Evolutionary conservation across 2,329 filamentous ascomycete species (phyloP), one percentile per base, ranked within the genome.

Genomic region (Xylariaceae sp.): DNA sequence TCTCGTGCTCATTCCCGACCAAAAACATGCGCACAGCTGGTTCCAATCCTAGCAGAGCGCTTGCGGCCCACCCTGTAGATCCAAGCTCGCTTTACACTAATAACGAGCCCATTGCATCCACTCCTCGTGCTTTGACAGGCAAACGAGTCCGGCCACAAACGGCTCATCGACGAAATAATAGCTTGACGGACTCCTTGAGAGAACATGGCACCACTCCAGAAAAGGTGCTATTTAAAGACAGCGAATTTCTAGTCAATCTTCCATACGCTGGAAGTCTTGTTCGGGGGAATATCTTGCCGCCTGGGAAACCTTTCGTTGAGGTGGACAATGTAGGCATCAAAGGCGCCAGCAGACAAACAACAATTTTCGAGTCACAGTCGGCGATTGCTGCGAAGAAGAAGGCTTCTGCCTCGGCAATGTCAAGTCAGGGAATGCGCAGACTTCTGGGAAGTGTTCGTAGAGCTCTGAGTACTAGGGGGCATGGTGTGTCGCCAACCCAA

Each of bases 401-500:
- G 56, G 69, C 70, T 11, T 65, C 66, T 22, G 72, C 73, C 1
- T 80, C 80, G 12, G 80, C 80, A 47, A 82, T 85, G 77, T 83
- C 80, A 10, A 77, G 81, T 42, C 86, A 87, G 31, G 89, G 88
- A 2, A 89, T 96, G 77, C 91, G 86, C 67, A 94, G 85, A 59
- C 79, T 97, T 0, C 78, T 99, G 44, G 88, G 90, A 6, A 92
- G 88, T 54, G 88, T 97, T 35, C 86, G 90, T 15, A 83, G 90
- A 55, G 91, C 86, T 6, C 68, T 96, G 43, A 89, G 89, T 64
- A 89, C 77, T 12, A 71, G 69, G 47, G 74, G 71, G 1, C 76
- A 74, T 51, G 68, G 66, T 5, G 53, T 71, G 11, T 71, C 73
- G 12, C 69, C 73, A 0, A 71, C 71, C 0, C 73, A 76, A n/a